phyloP scores from a whole-genome alignment of 2,329 filamentous ascomycete species.

The Cercospora sp. region DNA sequence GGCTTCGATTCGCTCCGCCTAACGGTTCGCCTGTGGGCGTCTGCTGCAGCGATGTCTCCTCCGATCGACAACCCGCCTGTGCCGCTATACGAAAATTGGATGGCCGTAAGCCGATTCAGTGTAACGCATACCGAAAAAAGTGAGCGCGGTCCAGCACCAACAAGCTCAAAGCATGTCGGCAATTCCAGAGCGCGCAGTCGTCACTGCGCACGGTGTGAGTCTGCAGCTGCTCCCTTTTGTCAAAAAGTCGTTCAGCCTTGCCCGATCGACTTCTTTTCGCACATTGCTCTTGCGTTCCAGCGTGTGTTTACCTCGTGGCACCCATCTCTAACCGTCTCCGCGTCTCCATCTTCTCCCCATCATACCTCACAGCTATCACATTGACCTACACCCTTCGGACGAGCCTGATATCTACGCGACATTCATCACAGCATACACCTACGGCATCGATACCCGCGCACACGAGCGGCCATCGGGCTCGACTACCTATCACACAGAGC shows the following conservation, averaged over 20 bases:
- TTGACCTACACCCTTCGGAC: not conserved
- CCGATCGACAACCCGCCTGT: conserved; percentile 1
- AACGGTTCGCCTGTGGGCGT: not conserved
- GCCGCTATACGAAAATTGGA: not conserved
- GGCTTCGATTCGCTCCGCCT: not conserved
- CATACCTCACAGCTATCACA: not conserved
- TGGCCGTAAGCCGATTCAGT: not conserved
- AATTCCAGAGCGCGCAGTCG: not conserved
- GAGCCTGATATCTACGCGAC: conserved; percentile 2
- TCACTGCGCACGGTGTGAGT: not conserved
- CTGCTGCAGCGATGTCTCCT: not conserved
- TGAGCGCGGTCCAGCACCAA: not conserved
- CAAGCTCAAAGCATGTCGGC: not conserved
- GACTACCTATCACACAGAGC: not conserved
- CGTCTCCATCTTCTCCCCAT: not conserved
- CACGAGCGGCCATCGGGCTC: not conserved
- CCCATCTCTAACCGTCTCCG: conserved; percentile 8
- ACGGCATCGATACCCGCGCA: conserved; percentile 12
- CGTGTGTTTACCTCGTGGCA: conserved; percentile 17
- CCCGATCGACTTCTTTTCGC: conserved; percentile 4
- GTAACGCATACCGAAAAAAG: not conserved
- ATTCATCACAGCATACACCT: conserved; percentile 4
- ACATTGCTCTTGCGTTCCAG: conserved; percentile 21
- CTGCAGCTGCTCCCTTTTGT: not conserved
- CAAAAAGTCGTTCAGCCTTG: not conserved